Evolutionary conservation across 208 protist species (phyloP).

Genomic region (Crithidia expoeki): DNA sequence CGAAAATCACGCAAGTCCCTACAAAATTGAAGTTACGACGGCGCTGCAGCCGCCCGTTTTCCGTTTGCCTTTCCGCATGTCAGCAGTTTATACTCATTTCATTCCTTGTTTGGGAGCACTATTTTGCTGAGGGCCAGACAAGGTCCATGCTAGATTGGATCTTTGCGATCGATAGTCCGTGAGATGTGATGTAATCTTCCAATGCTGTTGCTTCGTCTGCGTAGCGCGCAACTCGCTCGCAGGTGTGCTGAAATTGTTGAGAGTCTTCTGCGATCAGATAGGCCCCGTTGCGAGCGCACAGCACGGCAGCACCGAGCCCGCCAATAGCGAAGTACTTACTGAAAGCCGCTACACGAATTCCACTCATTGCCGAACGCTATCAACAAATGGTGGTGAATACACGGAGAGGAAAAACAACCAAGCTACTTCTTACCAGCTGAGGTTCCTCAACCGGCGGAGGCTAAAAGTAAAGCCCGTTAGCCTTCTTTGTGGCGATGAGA

Average conservation of each 20-base stretch:
- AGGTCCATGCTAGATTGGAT: constrained; percentile 17
- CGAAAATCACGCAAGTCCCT: too few relatives aligned
- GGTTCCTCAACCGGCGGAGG: neutral
- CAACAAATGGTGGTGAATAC: neutral
- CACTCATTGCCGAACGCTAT: constrained; percentile 49
- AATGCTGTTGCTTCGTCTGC: constrained; percentile 35
- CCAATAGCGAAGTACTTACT: constrained; percentile 69
- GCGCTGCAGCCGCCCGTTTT: too few relatives aligned
- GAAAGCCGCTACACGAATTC: constrained; percentile 44
- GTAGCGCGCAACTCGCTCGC: constrained; percentile 42
- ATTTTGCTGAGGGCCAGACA: constrained; percentile 11
- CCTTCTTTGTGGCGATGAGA: too few relatives aligned
- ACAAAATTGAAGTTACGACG: too few relatives aligned
- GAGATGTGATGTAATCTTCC: constrained; percentile 45
- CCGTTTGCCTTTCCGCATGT: too few relatives aligned
- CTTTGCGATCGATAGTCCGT: constrained; percentile 28
- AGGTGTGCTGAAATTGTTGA: constrained; percentile 40
- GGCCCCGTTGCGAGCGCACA: constrained; percentile 60
- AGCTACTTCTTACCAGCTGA: neutral
- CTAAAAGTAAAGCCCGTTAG: too few relatives aligned
- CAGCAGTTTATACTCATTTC: too few relatives aligned
- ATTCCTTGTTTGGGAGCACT: neutral
- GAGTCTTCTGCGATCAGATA: constrained; percentile 45
- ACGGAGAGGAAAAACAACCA: neutral
- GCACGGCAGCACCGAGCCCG: constrained; percentile 30